phyloP scores from a whole-genome alignment of 768 basidiomycete species.

The Brasilioporus rufonigricans region DNA sequence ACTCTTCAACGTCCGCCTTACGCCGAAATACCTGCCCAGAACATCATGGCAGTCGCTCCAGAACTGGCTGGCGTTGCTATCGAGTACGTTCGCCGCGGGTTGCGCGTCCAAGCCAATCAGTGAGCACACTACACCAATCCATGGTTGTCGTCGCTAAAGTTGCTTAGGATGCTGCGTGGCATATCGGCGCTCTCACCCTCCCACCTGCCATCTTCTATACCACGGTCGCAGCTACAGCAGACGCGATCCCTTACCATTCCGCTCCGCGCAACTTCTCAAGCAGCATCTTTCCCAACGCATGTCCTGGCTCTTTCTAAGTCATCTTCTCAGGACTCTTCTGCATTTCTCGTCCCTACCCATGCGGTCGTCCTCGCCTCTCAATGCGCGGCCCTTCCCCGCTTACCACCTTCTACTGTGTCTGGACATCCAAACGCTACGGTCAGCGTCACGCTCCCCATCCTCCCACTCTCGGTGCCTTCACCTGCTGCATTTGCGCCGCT shows the following conservation, averaged over 20 bases:
- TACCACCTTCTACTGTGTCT: conserved; percentile 40
- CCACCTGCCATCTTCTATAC: conserved; percentile 35
- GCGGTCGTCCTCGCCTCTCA: conserved; percentile 66
- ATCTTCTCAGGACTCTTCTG: conserved; percentile 31
- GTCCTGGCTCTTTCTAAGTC: conserved; percentile 45
- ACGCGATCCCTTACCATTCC: conserved; percentile 31
- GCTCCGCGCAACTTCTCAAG: conserved; percentile 26
- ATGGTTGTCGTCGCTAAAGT: conserved; percentile 32
- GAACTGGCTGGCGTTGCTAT: conserved; percentile 50
- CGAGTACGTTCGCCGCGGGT: conserved; percentile 58
- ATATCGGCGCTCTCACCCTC: conserved; percentile 50
- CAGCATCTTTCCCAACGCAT: conserved; percentile 45
- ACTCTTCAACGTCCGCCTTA: conserved; percentile 63
- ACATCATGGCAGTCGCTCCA: conserved; percentile 52
- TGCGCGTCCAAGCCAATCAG: conserved; percentile 46
- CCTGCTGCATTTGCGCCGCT: conserved; percentile 60
- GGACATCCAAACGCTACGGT: conserved; percentile 33
- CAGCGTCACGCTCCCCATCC: conserved; percentile 54
- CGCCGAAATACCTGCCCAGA: conserved; percentile 53
- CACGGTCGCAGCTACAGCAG: conserved; percentile 32
- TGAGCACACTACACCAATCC: conserved; percentile 27
- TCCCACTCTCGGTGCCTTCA: conserved; percentile 60
- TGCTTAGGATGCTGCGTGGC: conserved; percentile 35
- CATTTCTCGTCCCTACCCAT: conserved; percentile 63
- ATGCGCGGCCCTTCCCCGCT: conserved; percentile 60